Percentiles rank a stretch among this genome's conserved stretches.
Conservation (phyloP, 2,329 filamentous ascomycete genomes). For the Nemania sp. region DNA sequence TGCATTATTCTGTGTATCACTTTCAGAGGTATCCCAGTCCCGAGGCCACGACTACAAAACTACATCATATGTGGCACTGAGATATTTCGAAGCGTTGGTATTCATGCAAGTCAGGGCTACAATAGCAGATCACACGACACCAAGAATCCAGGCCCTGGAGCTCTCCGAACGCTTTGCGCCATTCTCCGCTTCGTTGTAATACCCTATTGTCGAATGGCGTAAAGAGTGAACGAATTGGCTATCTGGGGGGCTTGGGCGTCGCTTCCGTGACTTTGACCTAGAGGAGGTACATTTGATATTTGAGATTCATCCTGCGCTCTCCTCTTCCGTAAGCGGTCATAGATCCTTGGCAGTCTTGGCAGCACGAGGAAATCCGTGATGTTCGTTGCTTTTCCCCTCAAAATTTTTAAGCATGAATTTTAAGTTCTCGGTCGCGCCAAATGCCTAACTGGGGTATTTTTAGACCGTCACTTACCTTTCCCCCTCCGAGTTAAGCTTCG, state of each 20-base stretch:
- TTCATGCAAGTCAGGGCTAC: slow-evolving; percentile 14
- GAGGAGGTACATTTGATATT: slow-evolving; percentile 18
- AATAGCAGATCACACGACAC: slow-evolving; percentile 23
- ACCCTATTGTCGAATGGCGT: slow-evolving; percentile 3
- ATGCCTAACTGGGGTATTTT: slow-evolving; percentile 21
- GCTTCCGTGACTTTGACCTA: slow-evolving; percentile 8
- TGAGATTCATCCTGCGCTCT: slow-evolving; percentile 19
- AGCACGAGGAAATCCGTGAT: slow-evolving; percentile 31
- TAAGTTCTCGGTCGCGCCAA: slow-evolving; percentile 27
- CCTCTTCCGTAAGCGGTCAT: slow-evolving; percentile 16
- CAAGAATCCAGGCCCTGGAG: slow-evolving; percentile 9
- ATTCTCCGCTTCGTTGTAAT: slow-evolving; percentile 6
- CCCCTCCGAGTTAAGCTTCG: slow-evolving; percentile 19
- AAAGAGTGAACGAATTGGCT: slow-evolving; percentile 8
- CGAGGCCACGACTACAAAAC: too few species aligned
- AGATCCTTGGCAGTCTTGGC: slow-evolving; percentile 34
- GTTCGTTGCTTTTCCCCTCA: slow-evolving; percentile 20
- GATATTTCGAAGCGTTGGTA: not conserved
- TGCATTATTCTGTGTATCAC: not conserved
- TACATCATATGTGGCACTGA: not conserved
- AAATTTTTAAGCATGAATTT: slow-evolving; percentile 41
- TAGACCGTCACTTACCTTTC: slow-evolving; percentile 17
- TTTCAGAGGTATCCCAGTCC: too few species aligned
- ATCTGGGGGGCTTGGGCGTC: slow-evolving; percentile 6
- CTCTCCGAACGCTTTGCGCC: slow-evolving; percentile 1